phyloP scores from a whole-genome alignment of 148 eudicot genomes.

The Fagopyrum homotropicum region DNA sequence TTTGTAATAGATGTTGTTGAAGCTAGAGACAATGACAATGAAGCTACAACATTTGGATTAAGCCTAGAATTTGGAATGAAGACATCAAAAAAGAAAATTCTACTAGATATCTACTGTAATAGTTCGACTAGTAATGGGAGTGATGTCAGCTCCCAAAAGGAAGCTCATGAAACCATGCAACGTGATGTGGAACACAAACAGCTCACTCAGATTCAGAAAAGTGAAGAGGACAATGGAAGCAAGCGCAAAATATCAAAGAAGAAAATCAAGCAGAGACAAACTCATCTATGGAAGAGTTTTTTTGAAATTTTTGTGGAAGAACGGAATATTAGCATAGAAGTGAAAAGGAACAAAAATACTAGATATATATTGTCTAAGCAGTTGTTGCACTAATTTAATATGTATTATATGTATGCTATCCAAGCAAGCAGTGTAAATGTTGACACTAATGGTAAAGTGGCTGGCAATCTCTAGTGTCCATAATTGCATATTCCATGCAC shows the following conservation, averaged over 20 bases:
- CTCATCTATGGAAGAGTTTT: slow-evolving; percentile 8
- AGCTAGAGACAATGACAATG: slow-evolving; percentile 18
- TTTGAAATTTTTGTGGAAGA: slow-evolving; percentile 10
- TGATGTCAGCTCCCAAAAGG: neutral
- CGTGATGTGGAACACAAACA: neutral
- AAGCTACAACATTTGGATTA: slow-evolving; percentile 17
- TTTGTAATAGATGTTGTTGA: slow-evolving; percentile 6
- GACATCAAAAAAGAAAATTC: slow-evolving; percentile 19
- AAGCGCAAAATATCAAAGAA: slow-evolving; percentile 15
- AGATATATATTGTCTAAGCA: no score
- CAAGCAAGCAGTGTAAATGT: no score
- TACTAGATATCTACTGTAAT: no score
- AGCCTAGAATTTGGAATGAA: slow-evolving; percentile 17
- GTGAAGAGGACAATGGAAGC: neutral
- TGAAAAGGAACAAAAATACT: neutral
- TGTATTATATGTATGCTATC: no score
- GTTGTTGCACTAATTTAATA: no score
- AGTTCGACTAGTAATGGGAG: slow-evolving; percentile 2
- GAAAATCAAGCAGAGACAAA: neutral
- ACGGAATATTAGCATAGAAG: no score
- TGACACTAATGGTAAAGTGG: slow-evolving; percentile 58
- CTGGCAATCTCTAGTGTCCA: slow-evolving; percentile 97
- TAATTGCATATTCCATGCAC: slow-evolving; percentile 94
- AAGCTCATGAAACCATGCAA: neutral
- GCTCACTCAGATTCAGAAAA: neutral